Base-by-base conservation (phyloP, 78 protist species). In the Planoprotostelium fungivorum region DNA sequence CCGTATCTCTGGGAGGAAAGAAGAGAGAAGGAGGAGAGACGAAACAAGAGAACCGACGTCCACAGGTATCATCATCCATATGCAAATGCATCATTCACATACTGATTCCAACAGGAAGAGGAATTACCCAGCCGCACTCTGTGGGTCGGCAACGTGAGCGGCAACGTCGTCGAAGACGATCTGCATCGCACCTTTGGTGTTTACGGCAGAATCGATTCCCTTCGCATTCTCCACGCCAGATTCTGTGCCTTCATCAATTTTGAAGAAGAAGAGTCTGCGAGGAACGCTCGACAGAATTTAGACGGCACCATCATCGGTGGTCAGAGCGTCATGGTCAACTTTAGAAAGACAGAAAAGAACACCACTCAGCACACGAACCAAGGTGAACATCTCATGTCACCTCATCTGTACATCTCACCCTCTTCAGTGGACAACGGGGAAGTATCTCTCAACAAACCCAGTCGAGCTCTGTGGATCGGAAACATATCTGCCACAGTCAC, bases 101-200 rank as follows among this genome's bases (percentile, higher is more conserved):
- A 51, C 16, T 51, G 16, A 51, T 25, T 25, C 5, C 16, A 25
- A 5, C 73, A 86, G 35, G 38, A 34, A 38, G 91, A 92, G 5
- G 91, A 91, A 31, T 84, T 38, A 38, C 91, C 94, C 38, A 92
- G 94, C 51, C 36, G 94, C 31, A 87, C 89, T 25, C 86, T 93
- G 28, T 93, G 95, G 95, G 95, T 93, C 35, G 95, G 95, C 34
- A 93, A 93, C 35, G 88, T 93, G 51, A 91, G 91, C 29, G 63
- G 85, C 84, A 92, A 93, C 29, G 95, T 90, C 29, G n/a, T 85
- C 35, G 95, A 93, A 10, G 93, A 88, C n/a, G 90, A 90, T 5
- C 88, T 93, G 36, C 88, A 89, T 37, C 37, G 84, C 34, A 91
- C 88, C 25, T 88, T 89, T 73, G 87, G 88, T 28, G 87, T 38